Evolutionary conservation across 2,329 filamentous ascomycete species (phyloP).

Genomic region (Penicillium freii): DNA sequence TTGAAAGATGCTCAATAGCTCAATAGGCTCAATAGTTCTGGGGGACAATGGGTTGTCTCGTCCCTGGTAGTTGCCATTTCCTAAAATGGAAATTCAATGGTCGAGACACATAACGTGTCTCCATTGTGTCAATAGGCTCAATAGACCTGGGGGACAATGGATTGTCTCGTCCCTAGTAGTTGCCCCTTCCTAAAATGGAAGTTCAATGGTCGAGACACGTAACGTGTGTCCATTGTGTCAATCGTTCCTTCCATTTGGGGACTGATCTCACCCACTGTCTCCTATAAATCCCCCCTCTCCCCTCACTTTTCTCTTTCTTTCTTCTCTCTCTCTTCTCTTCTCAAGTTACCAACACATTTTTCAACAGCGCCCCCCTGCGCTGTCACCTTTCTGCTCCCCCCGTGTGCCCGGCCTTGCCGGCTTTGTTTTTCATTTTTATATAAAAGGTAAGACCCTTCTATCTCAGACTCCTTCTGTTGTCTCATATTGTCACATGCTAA

Average conservation of each 20-base stretch:
- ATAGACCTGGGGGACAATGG: too few species aligned
- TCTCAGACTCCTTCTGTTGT: too few species aligned
- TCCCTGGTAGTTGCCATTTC: neutral
- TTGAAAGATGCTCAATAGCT: neutral
- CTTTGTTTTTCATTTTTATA: neutral
- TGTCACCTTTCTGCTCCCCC: neutral
- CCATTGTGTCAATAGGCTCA: neutral
- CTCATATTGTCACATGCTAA: neutral
- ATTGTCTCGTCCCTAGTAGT: neutral
- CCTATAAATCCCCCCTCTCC: neutral
- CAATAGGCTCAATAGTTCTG: too few species aligned
- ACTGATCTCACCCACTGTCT: neutral
- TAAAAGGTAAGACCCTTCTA: neutral
- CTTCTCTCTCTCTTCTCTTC: conserved; percentile 1
- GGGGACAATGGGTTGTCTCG: neutral
- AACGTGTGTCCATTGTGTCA: neutral
- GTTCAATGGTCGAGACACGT: neutral
- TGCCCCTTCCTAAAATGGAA: neutral
- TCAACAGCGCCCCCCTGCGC: neutral
- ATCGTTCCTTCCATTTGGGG: neutral
- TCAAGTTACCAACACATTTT: neutral
- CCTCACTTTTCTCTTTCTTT: conserved; percentile 1
- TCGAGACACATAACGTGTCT: neutral
- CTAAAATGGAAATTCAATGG: neutral
- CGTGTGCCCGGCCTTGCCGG: neutral